Base-by-base conservation (phyloP, 371 early-diverging fungal species). In the Gilbertella persicaria region DNA sequence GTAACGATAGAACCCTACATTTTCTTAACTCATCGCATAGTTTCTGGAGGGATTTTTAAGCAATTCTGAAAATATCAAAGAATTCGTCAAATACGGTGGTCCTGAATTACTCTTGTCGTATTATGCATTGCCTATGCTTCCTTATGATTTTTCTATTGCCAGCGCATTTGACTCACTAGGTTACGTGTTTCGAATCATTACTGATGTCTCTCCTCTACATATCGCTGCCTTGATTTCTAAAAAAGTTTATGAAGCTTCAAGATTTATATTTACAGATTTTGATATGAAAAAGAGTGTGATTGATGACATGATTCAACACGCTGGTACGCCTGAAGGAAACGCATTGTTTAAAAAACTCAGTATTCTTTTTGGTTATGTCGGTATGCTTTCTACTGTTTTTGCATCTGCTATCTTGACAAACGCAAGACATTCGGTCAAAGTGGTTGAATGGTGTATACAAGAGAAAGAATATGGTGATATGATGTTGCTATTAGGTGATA, bases 41-140 rank as follows among this genome's bases (percentile, higher is more conserved):
- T 93, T 95, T 52, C 71, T 94, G 35, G 94, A 94, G 45, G 94
- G 94, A 4, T 73, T 93, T 33, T 89, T 95, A 61, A 87, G 90
- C 45, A 91, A 87, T 61, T 64, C 73, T 17, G 51, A 74, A 8
- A 92, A 90, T 60, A 75, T 81, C 17, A 75, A 81, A 20, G 89
- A 91, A 14, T 91, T 94, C 65, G 66, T 91, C 38, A 78, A 81
- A 43, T 71, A 76, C 12, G 82, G 73, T 23, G 92, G 92, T 1
- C 64, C 86, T 14, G 77, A 83, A 20, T 55, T 85, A 4, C 57
- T 95, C 5, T 58, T 93, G 33, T 58, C 78, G n/a, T 78, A 88
- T 33, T 90, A 83, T 57, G 52, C 78, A 0, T 70, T 92, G 9
- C 88, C 90, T 0, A 66, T 82, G 6, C 54, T 93, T 2, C 92